A percentile compares a stretch with the other conserved stretches of the same genome.
These are phyloP conservation scores for Calonectria hawksworthii DNA, from an alignment of 2,329 filamentous ascomycete genomes.

Conservation along the genomic window DNA sequence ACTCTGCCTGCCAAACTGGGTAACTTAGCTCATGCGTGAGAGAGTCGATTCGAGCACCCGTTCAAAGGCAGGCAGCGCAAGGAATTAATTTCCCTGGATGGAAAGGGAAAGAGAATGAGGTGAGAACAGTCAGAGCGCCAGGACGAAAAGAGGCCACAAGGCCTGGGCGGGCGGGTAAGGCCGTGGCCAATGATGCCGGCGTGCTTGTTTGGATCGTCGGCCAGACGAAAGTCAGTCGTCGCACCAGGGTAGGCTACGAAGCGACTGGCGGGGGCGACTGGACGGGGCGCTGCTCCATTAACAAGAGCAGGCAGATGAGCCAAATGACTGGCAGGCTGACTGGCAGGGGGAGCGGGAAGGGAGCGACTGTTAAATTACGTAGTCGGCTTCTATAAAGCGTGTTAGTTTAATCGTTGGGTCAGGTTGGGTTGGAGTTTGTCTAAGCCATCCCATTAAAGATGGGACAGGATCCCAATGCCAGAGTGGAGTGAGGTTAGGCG, in stretches of 20 bases:
- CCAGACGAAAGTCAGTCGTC: slow-evolving; percentile 44
- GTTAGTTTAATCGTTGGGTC: slow-evolving; percentile 17
- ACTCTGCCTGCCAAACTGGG: slow-evolving; percentile 28
- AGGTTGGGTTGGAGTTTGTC: slow-evolving; percentile 11
- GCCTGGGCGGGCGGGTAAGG: slow-evolving; percentile 39
- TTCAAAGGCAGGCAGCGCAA: slow-evolving; percentile 17
- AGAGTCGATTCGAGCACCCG: slow-evolving; percentile 17
- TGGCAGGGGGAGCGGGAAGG: slow-evolving; percentile 12
- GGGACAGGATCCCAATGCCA: slow-evolving; percentile 8
- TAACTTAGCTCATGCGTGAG: slow-evolving; percentile 32
- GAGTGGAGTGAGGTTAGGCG: slow-evolving; percentile 29
- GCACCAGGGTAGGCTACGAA: slow-evolving; percentile 37
- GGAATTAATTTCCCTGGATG: slow-evolving; percentile 21
- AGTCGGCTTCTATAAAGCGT: slow-evolving; percentile 22
- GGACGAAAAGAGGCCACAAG: slow-evolving; percentile 8
- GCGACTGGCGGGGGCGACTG: slow-evolving; percentile 35
- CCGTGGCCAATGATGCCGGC: slow-evolving; percentile 44
- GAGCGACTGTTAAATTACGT: slow-evolving; percentile 22
- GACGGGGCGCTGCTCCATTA: slow-evolving; percentile 39
- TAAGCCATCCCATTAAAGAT: slow-evolving; percentile 22
- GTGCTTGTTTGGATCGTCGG: slow-evolving; percentile 44
- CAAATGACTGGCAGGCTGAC: slow-evolving; percentile 14
- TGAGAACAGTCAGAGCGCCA: neutral
- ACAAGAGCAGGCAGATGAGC: slow-evolving; percentile 34
- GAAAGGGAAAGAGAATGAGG: slow-evolving; percentile 10